These are phyloP conservation scores for Sporothrix pseudoabietina DNA, from an alignment of 2,329 filamentous ascomycete genomes.

Conservation along the genomic window DNA sequence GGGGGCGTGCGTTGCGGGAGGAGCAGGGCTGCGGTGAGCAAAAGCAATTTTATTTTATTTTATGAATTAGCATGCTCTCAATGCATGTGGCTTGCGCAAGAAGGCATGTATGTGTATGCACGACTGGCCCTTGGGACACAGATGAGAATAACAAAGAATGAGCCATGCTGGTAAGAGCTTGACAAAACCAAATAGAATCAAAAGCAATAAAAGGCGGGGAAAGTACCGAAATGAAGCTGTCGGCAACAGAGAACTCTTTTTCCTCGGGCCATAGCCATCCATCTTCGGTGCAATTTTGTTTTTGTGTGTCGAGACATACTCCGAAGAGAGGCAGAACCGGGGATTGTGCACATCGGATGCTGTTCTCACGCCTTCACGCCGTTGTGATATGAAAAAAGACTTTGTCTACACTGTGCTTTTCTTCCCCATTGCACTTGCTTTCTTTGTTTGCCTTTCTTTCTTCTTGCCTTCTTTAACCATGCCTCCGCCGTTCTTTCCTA, in stretches of 20 bases:
- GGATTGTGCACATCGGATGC: background rate
- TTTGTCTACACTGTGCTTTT: background rate
- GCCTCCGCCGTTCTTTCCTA: background rate
- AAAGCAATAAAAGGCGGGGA: background rate
- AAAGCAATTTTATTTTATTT: too few relatives aligned
- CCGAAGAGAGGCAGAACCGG: too few relatives aligned
- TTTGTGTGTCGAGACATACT: background rate
- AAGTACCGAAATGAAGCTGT: background rate
- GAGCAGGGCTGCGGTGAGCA: background rate
- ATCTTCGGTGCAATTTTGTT: background rate
- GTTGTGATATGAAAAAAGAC: background rate
- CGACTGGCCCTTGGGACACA: background rate
- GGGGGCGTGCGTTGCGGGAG: conserved; percentile 10
- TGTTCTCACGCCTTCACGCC: background rate
- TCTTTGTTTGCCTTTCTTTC: background rate
- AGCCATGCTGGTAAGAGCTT: background rate
- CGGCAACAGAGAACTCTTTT: background rate
- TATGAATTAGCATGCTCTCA: background rate
- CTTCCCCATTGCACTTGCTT: background rate
- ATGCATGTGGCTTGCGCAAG: background rate
- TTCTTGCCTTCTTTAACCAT: background rate
- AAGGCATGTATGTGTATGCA: background rate
- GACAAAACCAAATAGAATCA: background rate
- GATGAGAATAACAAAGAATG: background rate
- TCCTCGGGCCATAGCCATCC: background rate